phyloP scores from a whole-genome alignment of 1,284 basidiomycete genomes.

The Pholiota adiposa region DNA sequence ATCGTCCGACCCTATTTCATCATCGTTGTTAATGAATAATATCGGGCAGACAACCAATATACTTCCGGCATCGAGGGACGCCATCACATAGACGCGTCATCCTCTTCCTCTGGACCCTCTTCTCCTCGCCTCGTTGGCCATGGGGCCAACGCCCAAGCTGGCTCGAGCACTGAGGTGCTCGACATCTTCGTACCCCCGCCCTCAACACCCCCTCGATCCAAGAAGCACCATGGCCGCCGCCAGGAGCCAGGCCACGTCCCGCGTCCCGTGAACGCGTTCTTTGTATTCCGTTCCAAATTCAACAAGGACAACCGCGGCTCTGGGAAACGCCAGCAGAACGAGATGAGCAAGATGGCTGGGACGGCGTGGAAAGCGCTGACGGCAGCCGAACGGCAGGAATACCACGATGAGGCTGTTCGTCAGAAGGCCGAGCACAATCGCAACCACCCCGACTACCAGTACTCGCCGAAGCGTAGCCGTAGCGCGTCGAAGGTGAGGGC shows the following conservation, averaged over 20 bases:
- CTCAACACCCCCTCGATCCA: no score
- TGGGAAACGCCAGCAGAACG: constrained; percentile 30
- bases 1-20: no score
- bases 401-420: constrained; percentile 18
- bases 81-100: no score
- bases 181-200: no score
- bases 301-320: neutral
- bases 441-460: constrained; percentile 32
- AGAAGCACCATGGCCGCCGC: no score
- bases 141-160: no score
- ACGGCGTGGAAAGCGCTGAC: constrained; percentile 29
- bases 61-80: no score
- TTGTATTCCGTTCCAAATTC: constrained; percentile 27
- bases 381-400: constrained; percentile 24
- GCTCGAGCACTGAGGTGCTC: no score
- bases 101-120: no score
- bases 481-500: neutral
- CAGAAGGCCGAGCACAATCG: constrained; percentile 30
- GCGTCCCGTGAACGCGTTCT: neutral
- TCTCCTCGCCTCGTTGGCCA: no score
- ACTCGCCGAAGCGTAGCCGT: constrained; percentile 24
- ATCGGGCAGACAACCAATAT: no score
- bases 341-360: constrained; percentile 32
- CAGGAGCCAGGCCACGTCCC: neutral
- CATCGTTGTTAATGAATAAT: no score